Percentiles rank a stretch among this genome's conserved stretches.
phyloP scores from a whole-genome alignment of 208 protist species.

The Trypanosoma platydactyli region DNA sequence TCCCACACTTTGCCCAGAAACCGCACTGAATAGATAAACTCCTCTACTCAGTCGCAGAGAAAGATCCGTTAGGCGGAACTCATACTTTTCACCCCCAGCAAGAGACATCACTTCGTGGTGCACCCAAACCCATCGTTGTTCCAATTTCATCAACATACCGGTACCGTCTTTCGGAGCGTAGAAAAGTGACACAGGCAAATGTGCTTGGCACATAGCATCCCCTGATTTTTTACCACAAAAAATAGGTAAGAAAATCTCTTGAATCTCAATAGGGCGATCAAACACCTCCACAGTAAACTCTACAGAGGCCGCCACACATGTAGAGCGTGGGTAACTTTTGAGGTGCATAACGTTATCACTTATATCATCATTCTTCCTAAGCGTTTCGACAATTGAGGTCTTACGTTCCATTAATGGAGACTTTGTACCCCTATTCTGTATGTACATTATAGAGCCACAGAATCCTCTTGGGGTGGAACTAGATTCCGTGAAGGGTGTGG shows the following conservation, averaged over 20 bases:
- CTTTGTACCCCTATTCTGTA: slow-evolving; percentile 57
- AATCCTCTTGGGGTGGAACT: slow-evolving; percentile 70
- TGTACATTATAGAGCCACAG: slow-evolving; percentile 87
- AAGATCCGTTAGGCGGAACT: slow-evolving; percentile 16
- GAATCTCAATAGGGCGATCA: slow-evolving; percentile 22
- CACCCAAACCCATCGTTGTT: slow-evolving; percentile 26
- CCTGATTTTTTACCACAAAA: slow-evolving; percentile 4
- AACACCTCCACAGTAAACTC: slow-evolving; percentile 29
- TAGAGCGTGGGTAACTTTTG: slow-evolving; percentile 11
- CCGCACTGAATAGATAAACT: slow-evolving; percentile 22
- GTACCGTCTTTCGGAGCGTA: slow-evolving; percentile 12
- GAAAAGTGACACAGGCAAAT: slow-evolving; percentile 27
- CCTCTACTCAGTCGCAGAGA: slow-evolving; percentile 16
- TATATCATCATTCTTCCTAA: not conserved
- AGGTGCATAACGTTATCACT: slow-evolving; percentile 15
- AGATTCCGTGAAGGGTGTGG: slow-evolving; percentile 69
- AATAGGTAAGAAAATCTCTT: slow-evolving; percentile 20
- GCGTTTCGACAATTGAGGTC: slow-evolving; percentile 10
- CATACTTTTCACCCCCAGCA: not conserved
- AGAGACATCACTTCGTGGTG: slow-evolving; percentile 14
- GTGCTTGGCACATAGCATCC: not conserved
- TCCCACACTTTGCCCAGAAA: slow-evolving; percentile 13
- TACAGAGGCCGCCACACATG: not conserved
- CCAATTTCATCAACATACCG: not conserved
- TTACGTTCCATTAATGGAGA: slow-evolving; percentile 54